A percentile compares a stretch with the other conserved stretches of the same genome.
Evolutionary conservation across 2,329 filamentous ascomycete genomes (phyloP).

Genomic region (Knufia petricola): DNA sequence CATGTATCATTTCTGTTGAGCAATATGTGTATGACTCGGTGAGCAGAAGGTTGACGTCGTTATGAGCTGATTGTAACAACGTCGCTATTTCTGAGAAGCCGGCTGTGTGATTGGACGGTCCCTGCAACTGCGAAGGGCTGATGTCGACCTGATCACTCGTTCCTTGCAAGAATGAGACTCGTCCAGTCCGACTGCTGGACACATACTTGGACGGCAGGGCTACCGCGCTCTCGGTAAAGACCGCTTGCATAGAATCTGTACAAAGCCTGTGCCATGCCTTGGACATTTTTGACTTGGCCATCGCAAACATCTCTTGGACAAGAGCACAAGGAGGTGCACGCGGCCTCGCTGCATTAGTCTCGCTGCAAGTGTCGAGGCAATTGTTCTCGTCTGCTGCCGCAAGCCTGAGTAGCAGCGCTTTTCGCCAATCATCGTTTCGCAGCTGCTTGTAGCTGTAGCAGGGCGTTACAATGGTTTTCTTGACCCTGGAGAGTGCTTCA

Average conservation of each 20-base stretch:
- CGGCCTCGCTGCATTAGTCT: not conserved
- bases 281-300: slow-evolving; percentile 12
- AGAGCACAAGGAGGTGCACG: not conserved
- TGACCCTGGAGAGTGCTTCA: not conserved
- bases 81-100: not conserved
- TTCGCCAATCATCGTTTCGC: slow-evolving; percentile 57
- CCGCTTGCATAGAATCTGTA: slow-evolving; percentile 67
- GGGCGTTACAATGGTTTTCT: slow-evolving; percentile 37
- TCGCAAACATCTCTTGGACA: slow-evolving; percentile 5
- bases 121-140: not conserved
- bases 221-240: slow-evolving; percentile 84
- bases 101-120: not conserved
- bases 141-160: not conserved
- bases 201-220: slow-evolving; percentile 45
- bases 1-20: slow-evolving; percentile 16
- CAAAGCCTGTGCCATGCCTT: slow-evolving; percentile 29
- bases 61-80: not conserved
- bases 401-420: slow-evolving; percentile 25
- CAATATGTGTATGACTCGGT: not conserved
- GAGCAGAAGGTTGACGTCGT: not conserved
- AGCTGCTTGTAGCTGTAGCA: slow-evolving; percentile 52
- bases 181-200: slow-evolving; percentile 42
- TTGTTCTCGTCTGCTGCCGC: not conserved
- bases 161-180: slow-evolving; percentile 19
- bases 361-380: not conserved